Evolutionary conservation across 164 flowering plant species (phyloP), one percentile per base, ranked within the genome.

Genomic region (Buxus sempervirens): DNA sequence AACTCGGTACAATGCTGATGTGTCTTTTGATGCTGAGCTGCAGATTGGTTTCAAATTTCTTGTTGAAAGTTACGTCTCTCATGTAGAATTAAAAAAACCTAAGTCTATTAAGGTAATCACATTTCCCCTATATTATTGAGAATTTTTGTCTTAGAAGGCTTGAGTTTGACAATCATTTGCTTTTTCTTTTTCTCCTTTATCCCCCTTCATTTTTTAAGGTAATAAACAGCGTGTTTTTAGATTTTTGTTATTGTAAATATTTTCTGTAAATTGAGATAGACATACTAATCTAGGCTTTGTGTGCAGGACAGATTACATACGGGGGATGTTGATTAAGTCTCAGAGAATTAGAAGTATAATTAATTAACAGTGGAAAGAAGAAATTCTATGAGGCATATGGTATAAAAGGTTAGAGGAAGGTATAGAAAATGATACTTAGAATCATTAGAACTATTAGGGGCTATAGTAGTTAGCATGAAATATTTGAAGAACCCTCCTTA

Each of bases 11-110:
- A 57, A 86, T 71, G 84, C 87, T 24, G 96, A 95, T 83, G 97
- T 97, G 58, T 82, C 96, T 23, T 90, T 96, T 82, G 98, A 96
- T 86, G 98, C 99, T 41, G 96, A 93, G 73, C 75, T 93, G 74
- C 90, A 93, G 83, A 90, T 96, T 67, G 99, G 99, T 62, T 96
- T 96, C 68, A 96, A 93, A 68, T 96, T 93, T 75, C 80, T 96
- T 24, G 91, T 90, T 66, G 99, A 96, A 77, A 96, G 92, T 73
- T 96, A 96, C 72, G 73, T 82, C 53, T 96, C 99, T 55, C 99
- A 85, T 78, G 98, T 96, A n/a, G 96, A 90, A 66, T 49, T 89
- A 58, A 70, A 71, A 48, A 87, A 83, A 66, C 88, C 96, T 22
- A 85, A 73, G 49, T 78, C 25, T 24, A 63, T 93, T 53, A 96